Conservation (phyloP, 1,284 basidiomycete species). For the Moesziomyces aphidis region DNA sequence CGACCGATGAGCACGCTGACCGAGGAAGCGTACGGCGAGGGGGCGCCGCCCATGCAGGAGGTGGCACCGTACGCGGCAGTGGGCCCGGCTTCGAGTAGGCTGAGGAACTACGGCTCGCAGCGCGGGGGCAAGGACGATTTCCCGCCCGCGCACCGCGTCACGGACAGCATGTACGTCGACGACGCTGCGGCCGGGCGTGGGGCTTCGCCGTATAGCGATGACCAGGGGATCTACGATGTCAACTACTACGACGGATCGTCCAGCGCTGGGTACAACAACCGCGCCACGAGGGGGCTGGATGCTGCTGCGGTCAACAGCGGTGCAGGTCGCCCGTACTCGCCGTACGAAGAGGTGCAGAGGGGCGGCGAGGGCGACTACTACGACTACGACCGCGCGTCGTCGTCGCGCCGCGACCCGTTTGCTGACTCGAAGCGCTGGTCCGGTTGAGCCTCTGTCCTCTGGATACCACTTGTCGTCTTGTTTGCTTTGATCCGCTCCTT, state of each 20-base stretch:
- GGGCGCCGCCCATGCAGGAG: slow-evolving; percentile 43
- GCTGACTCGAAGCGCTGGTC: slow-evolving; percentile 29
- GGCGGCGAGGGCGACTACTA: slow-evolving; percentile 12
- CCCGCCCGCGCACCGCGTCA: slow-evolving; percentile 19
- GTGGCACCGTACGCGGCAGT: slow-evolving; percentile 27
- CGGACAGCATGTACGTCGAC: slow-evolving; percentile 30
- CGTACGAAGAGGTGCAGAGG: slow-evolving; percentile 45
- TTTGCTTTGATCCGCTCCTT: background rate
- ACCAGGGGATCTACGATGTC: slow-evolving; percentile 44
- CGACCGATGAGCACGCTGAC: slow-evolving; percentile 39
- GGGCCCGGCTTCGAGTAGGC: slow-evolving; percentile 11
- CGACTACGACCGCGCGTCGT: slow-evolving; percentile 25
- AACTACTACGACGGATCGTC: slow-evolving; percentile 51
- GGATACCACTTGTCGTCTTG: slow-evolving; percentile 12
- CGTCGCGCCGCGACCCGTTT: slow-evolving; percentile 25
- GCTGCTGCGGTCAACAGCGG: slow-evolving; percentile 21
- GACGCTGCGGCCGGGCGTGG: slow-evolving; percentile 9
- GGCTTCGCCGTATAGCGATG: slow-evolving; percentile 33
- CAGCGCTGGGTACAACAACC: slow-evolving; percentile 36
- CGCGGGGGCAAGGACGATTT: slow-evolving; percentile 15
- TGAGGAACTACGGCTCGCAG: slow-evolving; percentile 39
- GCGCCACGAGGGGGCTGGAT: slow-evolving; percentile 39
- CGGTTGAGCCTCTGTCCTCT: slow-evolving; percentile 8
- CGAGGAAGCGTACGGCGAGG: slow-evolving; percentile 23
- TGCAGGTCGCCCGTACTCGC: slow-evolving; percentile 34